These are phyloP conservation scores for Podospora pseudopauciseta DNA, from an alignment of 495 filamentous ascomycete genomes.

Conservation along the genomic window DNA sequence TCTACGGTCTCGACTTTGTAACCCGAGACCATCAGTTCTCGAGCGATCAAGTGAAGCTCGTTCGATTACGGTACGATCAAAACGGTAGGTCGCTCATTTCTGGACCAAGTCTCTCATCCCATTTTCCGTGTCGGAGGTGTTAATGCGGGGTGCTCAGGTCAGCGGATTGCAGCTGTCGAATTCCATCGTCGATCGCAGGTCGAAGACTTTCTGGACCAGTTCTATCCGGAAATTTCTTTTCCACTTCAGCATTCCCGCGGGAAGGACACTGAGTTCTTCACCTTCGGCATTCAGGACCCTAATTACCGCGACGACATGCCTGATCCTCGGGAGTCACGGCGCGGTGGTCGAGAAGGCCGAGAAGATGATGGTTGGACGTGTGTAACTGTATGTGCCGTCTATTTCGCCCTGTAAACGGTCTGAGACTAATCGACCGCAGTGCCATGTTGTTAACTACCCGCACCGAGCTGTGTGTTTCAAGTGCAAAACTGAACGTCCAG, in stretches of 20 bases:
- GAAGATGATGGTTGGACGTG: constrained; percentile 76
- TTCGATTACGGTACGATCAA: constrained; percentile 25
- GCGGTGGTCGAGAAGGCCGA: constrained; percentile 21
- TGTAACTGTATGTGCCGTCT: constrained; percentile 48
- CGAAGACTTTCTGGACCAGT: constrained; percentile 60
- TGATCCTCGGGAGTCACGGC: constrained; percentile 37
- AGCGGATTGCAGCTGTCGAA: constrained; percentile 37
- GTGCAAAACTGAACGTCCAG: constrained; percentile 65
- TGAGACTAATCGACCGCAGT: constrained; percentile 45
- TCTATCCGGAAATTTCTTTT: constrained; percentile 59
- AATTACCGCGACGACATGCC: constrained; percentile 58
- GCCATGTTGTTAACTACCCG: constrained; percentile 67
- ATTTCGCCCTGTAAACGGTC: not conserved
- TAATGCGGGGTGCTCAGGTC: constrained; percentile 21
- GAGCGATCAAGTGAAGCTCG: constrained; percentile 30
- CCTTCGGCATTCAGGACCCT: constrained; percentile 57
- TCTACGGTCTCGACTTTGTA: constrained; percentile 33
- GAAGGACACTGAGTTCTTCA: constrained; percentile 45
- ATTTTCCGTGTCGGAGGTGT: not conserved
- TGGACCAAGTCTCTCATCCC: not conserved
- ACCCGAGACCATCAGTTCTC: constrained; percentile 28
- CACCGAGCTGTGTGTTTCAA: constrained; percentile 67
- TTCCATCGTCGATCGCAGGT: constrained; percentile 48
- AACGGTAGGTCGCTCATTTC: constrained; percentile 24
- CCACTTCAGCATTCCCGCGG: constrained; percentile 32